Conservation (phyloP, 2,329 filamentous ascomycete species). For the Penicillium sp. region DNA sequence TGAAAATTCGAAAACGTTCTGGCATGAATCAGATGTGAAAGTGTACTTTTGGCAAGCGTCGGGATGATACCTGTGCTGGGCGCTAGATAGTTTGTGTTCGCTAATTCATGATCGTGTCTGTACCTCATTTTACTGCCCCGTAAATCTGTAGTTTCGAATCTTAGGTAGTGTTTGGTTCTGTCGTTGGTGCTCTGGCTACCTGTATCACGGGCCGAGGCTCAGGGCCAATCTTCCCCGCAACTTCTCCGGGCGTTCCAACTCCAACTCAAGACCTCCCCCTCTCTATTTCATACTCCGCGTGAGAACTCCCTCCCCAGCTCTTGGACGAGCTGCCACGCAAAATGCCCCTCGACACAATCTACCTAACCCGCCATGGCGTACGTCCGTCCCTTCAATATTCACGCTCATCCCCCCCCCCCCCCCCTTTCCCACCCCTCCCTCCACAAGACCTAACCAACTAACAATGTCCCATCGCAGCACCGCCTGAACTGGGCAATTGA, state of each 20-base stretch:
- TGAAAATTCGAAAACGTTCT: constrained; percentile 19
- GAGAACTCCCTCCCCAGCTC: background rate
- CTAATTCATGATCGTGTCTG: constrained; percentile 14
- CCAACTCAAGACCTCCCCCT: background rate
- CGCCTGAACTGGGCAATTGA: constrained; percentile 90
- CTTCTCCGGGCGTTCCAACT: constrained; percentile 1
- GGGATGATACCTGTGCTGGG: constrained; percentile 17
- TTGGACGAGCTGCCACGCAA: background rate
- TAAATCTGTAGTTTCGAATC: background rate
- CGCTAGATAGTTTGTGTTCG: constrained; percentile 33
- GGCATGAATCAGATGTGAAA: constrained; percentile 8
- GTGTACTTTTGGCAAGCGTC: constrained; percentile 22
- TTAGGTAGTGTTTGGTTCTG: background rate
- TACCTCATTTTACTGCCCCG: background rate
- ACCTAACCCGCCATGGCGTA: constrained; percentile 77
- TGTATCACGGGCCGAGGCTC: constrained; percentile 17
- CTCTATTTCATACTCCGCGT: background rate
- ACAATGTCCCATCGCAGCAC: constrained; percentile 63
- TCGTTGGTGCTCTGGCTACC: too few species aligned
- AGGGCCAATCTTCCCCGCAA: constrained; percentile 23
- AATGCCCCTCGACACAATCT: constrained; percentile 74
- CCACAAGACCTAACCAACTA: background rate
- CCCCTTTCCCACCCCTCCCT: background rate
- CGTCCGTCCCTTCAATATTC: constrained; percentile 40
- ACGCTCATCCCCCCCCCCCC: background rate